These are phyloP conservation scores for Graphilbum sp. DNA, from an alignment of 2,329 filamentous ascomycete genomes.

Conservation along the genomic window DNA sequence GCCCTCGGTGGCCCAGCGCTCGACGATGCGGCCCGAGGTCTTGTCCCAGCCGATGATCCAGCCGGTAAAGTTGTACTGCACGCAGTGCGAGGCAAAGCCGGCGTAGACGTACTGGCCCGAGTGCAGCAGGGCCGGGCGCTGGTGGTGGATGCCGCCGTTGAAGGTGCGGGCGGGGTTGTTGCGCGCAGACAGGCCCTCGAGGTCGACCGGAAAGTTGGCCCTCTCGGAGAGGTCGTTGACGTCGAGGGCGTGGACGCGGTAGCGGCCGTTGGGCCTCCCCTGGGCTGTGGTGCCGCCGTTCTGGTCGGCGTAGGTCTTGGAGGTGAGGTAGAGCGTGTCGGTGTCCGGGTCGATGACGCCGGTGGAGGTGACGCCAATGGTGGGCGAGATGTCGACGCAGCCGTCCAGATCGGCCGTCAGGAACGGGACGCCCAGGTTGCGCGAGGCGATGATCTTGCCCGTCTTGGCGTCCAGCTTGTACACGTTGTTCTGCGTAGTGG, in stretches of 20 bases:
- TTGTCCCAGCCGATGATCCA: constrained; percentile 32
- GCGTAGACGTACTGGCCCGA: constrained; percentile 29
- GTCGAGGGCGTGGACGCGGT: constrained; percentile 28
- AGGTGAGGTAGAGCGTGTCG: constrained; percentile 29
- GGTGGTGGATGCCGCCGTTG: constrained; percentile 29
- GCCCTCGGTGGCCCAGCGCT: constrained; percentile 26
- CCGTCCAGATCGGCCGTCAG: constrained; percentile 26
- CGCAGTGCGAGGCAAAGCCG: constrained; percentile 33
- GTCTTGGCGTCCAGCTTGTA: constrained; percentile 31
- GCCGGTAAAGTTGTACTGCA: constrained; percentile 33
- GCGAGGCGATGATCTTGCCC: constrained; percentile 21
- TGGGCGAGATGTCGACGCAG: constrained; percentile 30
- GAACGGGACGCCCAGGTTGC: constrained; percentile 29
- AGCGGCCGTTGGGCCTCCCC: constrained; percentile 23
- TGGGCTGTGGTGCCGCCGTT: constrained; percentile 16
- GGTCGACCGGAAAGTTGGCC: constrained; percentile 22
- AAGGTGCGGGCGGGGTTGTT: constrained; percentile 29
- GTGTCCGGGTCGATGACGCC: constrained; percentile 33
- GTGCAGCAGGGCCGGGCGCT: constrained; percentile 28
- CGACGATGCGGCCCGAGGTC: constrained; percentile 24
- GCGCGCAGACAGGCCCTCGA: constrained; percentile 25
- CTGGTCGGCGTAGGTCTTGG: constrained; percentile 30
- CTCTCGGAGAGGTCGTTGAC: constrained; percentile 25
- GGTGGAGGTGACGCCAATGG: constrained; percentile 29
- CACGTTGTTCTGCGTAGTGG: constrained; percentile 33